phyloP scores from a whole-genome alignment of 2,329 filamentous ascomycete genomes.

The Helminthosporium solani region DNA sequence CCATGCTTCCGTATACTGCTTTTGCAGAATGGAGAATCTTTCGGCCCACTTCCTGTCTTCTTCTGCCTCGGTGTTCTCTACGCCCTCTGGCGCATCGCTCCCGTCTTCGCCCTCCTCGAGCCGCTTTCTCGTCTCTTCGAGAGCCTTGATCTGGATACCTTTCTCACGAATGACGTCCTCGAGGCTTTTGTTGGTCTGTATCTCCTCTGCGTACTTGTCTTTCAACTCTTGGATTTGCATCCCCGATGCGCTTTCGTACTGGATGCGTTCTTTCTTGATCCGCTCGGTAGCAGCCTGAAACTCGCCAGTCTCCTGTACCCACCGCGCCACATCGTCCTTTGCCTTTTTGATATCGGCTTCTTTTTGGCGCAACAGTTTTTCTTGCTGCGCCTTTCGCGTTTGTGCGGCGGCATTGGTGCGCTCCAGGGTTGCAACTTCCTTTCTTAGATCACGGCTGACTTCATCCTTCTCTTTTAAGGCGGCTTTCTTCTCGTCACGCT shows the following conservation, averaged over 20 bases:
- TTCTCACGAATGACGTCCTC: slow-evolving; percentile 74
- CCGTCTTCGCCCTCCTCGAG: slow-evolving; percentile 46
- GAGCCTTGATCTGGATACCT: slow-evolving; percentile 67
- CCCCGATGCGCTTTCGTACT: slow-evolving; percentile 39
- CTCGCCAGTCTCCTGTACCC: slow-evolving; percentile 63
- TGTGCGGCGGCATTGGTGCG: slow-evolving; percentile 79
- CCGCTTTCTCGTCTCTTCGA: slow-evolving; percentile 69
- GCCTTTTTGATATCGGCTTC: slow-evolving; percentile 68
- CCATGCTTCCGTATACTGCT: slow-evolving; percentile 45
- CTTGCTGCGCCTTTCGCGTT: slow-evolving; percentile 74
- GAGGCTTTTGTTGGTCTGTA: slow-evolving; percentile 57
- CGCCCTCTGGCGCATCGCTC: slow-evolving; percentile 40
- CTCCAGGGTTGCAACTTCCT: slow-evolving; percentile 76
- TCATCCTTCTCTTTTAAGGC: slow-evolving; percentile 88
- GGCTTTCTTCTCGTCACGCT: slow-evolving; percentile 76
- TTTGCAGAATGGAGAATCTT: slow-evolving; percentile 56
- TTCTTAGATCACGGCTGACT: slow-evolving; percentile 78
- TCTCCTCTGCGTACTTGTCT: slow-evolving; percentile 45
- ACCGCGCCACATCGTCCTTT: slow-evolving; percentile 68
- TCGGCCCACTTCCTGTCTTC: slow-evolving; percentile 59
- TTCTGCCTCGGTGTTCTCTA: slow-evolving; percentile 45
- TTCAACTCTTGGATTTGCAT: slow-evolving; percentile 45
- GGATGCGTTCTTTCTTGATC: slow-evolving; percentile 42
- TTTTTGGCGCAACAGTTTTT: slow-evolving; percentile 69
- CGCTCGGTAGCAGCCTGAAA: slow-evolving; percentile 57